phyloP scores from a whole-genome alignment of 352 stramenopile genomes.

The Pythium phragmiticola region DNA sequence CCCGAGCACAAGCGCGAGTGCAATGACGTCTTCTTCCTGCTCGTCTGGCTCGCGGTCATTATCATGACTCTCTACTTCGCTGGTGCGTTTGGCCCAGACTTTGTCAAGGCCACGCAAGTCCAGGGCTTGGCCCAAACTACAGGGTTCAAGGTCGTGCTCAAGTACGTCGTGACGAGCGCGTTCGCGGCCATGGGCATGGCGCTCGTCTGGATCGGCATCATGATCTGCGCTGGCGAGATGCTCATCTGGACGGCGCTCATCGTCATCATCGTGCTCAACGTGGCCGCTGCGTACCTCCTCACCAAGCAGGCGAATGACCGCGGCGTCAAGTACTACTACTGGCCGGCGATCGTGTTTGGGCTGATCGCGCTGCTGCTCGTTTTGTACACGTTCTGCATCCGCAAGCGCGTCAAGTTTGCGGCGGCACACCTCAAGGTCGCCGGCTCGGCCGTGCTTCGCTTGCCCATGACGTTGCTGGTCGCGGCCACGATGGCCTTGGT shows the following conservation, averaged over 20 bases:
- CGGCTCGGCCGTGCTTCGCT: slow-evolving; percentile 78
- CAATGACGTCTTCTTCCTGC: slow-evolving; percentile 41
- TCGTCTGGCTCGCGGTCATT: slow-evolving; percentile 37
- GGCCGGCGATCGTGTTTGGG: slow-evolving; percentile 44
- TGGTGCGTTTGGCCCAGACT: slow-evolving; percentile 28
- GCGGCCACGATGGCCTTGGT: slow-evolving; percentile 83
- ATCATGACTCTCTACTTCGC: slow-evolving; percentile 35
- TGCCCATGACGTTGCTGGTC: slow-evolving; percentile 82
- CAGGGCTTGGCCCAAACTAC: slow-evolving; percentile 36
- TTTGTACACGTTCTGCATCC: slow-evolving; percentile 66
- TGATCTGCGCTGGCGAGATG: slow-evolving; percentile 47
- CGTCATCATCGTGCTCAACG: slow-evolving; percentile 49
- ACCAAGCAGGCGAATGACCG: slow-evolving; percentile 68
- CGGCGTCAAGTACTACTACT: slow-evolving; percentile 60
- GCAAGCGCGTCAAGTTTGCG: slow-evolving; percentile 91
- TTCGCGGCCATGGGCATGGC: slow-evolving; percentile 60
- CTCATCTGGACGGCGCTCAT: slow-evolving; percentile 57
- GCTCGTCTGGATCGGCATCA: slow-evolving; percentile 72
- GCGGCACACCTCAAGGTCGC: slow-evolving; percentile 89
- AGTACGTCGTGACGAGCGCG: slow-evolving; percentile 51
- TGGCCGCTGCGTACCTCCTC: slow-evolving; percentile 57
- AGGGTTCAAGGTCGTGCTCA: slow-evolving; percentile 56
- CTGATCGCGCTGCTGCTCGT: slow-evolving; percentile 36
- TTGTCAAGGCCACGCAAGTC: slow-evolving; percentile 29
- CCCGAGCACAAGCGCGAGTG: slow-evolving; percentile 29